These are phyloP conservation scores for Oryza glaberrima DNA, from an alignment of 176 grass and related monocot genomes.

Conservation along the genomic window DNA sequence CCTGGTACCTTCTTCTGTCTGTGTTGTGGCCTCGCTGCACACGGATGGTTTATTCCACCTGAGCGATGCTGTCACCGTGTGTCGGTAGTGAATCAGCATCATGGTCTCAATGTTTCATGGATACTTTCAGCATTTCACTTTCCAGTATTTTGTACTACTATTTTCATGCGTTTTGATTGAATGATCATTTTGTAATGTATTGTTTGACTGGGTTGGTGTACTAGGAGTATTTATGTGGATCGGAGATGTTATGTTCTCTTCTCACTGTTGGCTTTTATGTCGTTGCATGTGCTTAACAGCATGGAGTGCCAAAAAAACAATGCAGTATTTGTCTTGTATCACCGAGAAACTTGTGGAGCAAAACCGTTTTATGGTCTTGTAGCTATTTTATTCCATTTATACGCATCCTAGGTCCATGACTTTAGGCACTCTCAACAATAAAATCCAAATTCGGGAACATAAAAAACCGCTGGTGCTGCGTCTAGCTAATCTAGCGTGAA, in stretches of 20 bases:
- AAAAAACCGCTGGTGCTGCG: too few relatives aligned
- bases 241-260: neutral
- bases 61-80: neutral
- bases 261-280: too few relatives aligned
- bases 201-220: constrained; percentile 14
- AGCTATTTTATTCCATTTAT: too few relatives aligned
- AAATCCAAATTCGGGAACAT: too few relatives aligned
- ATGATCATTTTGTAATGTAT: constrained; percentile 14
- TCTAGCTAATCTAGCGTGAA: too few relatives aligned
- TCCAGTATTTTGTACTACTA: constrained; percentile 24
- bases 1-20: constrained; percentile 28
- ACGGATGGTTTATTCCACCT: constrained; percentile 8
- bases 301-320: too few relatives aligned
- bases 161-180: constrained; percentile 15
- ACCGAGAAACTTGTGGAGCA: too few relatives aligned
- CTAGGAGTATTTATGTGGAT: neutral
- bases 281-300: too few relatives aligned
- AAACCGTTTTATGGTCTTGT: too few relatives aligned
- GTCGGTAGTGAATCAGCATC: neutral
- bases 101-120: neutral
- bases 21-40: constrained; percentile 11
- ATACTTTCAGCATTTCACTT: neutral
- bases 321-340: too few relatives aligned
- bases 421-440: too few relatives aligned
- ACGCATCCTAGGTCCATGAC: too few relatives aligned